Evolutionary conservation across 306 rosid species (phyloP), one percentile per base, ranked within the genome.

Genomic region (Vigna nakashimae): DNA sequence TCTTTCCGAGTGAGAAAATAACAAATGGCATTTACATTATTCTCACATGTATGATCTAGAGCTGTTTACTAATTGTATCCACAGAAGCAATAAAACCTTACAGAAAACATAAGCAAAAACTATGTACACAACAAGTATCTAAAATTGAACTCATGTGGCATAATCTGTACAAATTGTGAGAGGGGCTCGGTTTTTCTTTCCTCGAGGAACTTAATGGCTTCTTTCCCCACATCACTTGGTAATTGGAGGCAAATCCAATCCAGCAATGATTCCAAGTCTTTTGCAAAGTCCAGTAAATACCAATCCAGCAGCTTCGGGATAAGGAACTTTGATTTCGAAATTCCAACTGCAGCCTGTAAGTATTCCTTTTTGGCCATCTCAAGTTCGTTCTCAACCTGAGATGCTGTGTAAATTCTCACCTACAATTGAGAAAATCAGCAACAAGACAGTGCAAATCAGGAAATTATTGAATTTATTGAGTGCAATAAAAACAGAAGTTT

Each of bases 191-290:
- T 83, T 86, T 85, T 85, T 52, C 82, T 88, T 67, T 80, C 81
- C 83, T 87, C 93, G 50, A 95, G 83, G 63, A 86, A 87, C 70
- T 82, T 87, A 48, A 95, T 83, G 76, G 97, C 92, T 83, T 92
- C 96, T 87, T 95, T 95, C 71, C 93, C 91, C 13, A 82, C 75
- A 75, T 92, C 92, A 85, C 85, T 86, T 63, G 98, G 98, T 79
- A 95, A 84, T 70, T 92, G 97, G 60, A 92, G 96, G 86, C 97
- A 92, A 36, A 92, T 82, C 98, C 98, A 95, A 57, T 95, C 98
- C 50, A 95, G 83, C 82, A 95, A 85, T 5, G 98, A 89, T 52
- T 92, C 99, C 62, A 91, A 80, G 84, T 95, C 96, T 84, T 94
- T 92, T 24, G 97, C 98, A 53, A 92, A 94, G 79, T 94, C 98